A percentile compares a stretch with the other conserved stretches of the same genome.
These are phyloP conservation scores for Cyclostephanos invisitatus DNA, from an alignment of 108 stramenopile genomes.

Conservation along the genomic window DNA sequence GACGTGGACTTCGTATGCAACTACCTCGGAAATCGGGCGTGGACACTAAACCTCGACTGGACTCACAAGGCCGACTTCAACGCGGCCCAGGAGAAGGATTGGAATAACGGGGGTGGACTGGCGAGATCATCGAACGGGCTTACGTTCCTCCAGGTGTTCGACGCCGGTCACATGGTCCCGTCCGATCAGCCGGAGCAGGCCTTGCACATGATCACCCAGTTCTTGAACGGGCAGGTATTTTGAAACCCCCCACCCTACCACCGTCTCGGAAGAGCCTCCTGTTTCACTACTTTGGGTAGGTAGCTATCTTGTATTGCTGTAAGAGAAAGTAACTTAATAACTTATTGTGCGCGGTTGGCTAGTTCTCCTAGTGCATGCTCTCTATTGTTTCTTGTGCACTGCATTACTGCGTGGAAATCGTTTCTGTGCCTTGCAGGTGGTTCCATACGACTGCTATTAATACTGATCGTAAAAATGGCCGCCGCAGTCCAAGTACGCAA, in stretches of 20 bases:
- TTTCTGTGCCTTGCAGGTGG: too few relatives aligned
- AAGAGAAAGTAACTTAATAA: too few relatives aligned
- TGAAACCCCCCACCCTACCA: not conserved
- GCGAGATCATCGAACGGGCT: constrained; percentile 75
- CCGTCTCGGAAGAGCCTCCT: not conserved
- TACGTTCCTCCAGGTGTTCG: constrained; percentile 76
- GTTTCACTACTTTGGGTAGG: not conserved
- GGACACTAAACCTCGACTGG: constrained; percentile 93
- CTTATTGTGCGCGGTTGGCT: too few relatives aligned
- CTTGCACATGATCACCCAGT: constrained; percentile 83
- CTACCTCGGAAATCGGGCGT: constrained; percentile 94
- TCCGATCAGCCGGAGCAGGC: constrained; percentile 86
- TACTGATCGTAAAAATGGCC: constrained; percentile 1
- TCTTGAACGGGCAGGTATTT: constrained; percentile 52
- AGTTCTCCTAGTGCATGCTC: too few relatives aligned
- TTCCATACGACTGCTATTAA: too few relatives aligned
- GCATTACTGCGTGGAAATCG: too few relatives aligned
- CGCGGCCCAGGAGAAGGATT: constrained; percentile 75
- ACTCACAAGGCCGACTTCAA: constrained; percentile 79
- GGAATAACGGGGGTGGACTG: constrained; percentile 70
- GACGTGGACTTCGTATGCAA: constrained; percentile 99
- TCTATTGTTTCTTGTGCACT: too few relatives aligned
- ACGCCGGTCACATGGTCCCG: constrained; percentile 95
- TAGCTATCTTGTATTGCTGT: too few relatives aligned
- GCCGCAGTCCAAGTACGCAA: constrained; percentile 22